Evolutionary conservation across 1,284 basidiomycete genomes (phyloP), one percentile per base, ranked within the genome.

Genomic region (Golubevia sp.): DNA sequence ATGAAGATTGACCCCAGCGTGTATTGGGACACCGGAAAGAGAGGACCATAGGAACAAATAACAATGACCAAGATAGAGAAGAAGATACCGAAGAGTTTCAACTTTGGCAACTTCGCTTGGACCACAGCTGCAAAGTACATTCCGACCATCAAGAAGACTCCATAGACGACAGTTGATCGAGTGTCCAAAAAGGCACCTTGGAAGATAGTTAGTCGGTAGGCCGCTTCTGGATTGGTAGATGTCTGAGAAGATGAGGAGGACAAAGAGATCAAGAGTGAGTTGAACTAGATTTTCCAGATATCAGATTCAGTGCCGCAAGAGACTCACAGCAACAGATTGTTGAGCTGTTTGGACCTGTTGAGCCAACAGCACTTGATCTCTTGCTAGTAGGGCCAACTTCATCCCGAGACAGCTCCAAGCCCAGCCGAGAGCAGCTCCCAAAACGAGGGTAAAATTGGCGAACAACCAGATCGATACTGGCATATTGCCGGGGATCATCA

Each of bases 351-450:
- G 85, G 20, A 89, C 79, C 13, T 87, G 86, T 4, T 83, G 74
- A 11, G 85, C 85, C 2, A 90, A 83, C 5, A 90, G 76, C 0
- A 86, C 80, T 58, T 88, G 85, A 72, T 86, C 86, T 44, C 91
- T 85, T 0, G 87, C 89, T n/a, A 86, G 83, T 1, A 89, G 76
- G 0, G 87, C 88, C 1, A 90, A 87, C 2, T 88, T 89, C 90
- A 91, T 92, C 0, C 88, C 89, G 1, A 90, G 91, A 44, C 85
- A 86, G 3, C 90, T 90, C 86, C 90, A 88, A 0, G 88, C 91
- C 91, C 92, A 93, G 6, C 91, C 91, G 3, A 91, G 56, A 1
- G 87, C 83, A 83, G 91, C 86, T 0, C 91, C 91, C 62, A 88
- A 21, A 1, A 88, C 76, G 21, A 91, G 72, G 0, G 87, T 88